Base-by-base conservation (phyloP, 2,329 filamentous ascomycete genomes). In the Pseudocercospora cruenta region DNA sequence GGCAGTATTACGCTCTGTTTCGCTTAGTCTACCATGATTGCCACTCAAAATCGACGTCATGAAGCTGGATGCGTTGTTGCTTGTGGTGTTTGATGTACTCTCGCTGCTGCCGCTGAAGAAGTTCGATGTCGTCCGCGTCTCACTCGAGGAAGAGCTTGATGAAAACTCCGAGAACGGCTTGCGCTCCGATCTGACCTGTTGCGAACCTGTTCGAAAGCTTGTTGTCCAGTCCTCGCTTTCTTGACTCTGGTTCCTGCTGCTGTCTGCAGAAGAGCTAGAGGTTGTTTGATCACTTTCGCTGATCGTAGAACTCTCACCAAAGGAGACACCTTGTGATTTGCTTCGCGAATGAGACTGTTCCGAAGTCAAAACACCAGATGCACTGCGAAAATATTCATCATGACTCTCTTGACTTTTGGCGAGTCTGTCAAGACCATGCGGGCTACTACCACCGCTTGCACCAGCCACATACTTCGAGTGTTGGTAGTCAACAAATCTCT, bases 1-100 rank as follows among this genome's bases (percentile, higher is more conserved):
- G 3, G 67, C 65, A 4, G 67, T 69, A 22, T 69, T 69, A n/a
- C 63, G 54, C n/a, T 57, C 58, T 8, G 68, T 66, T 26, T 66
- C 57, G 16, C 28, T 63, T 22, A 49, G 39, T 22, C 36, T 58
- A n/a, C 19, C 36, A 19, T 24, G 22, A 51, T 58, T 49, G 33
- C 45, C 45, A 14, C 51, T 31, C 51, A 28, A 5, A 14, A 55
- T n/a, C 24, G 26, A 55, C n/a, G n/a, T 39, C 47, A 60, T 43
- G n/a, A 54, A 33, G 49, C 58, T 61, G n/a, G 51, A 58, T 28
- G 22, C 16, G 21, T 28, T 21, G 7, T 36, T 58, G 33, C 21
- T 54, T 16, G 49, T 54, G 3, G 51, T 31, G 24, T 55, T 26
- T n/a, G 51, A 33, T 4, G 51, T 63, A 33, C 61, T 55, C 9